These are phyloP conservation scores for Phytophthora idaei DNA, from an alignment of 352 stramenopile species.

Conservation along the genomic window DNA sequence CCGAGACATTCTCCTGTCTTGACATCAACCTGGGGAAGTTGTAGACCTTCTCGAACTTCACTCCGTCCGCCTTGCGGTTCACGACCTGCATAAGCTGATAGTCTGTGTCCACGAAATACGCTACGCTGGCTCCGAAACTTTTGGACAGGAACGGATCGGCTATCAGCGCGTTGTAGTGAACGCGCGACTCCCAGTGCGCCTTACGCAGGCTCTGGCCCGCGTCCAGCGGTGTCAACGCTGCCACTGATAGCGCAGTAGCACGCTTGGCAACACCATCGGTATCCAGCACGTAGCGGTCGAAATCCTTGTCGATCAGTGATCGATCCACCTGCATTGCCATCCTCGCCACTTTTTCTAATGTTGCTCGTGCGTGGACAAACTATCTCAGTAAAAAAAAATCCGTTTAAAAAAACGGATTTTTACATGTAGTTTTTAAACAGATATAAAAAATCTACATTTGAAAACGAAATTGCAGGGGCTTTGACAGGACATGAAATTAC, in stretches of 20 bases:
- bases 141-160: constrained; percentile 62
- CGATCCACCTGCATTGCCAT: constrained; percentile 60
- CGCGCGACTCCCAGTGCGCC: constrained; percentile 74
- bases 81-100: constrained; percentile 73
- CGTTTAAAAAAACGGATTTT: no score
- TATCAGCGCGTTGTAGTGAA: constrained; percentile 68
- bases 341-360: neutral
- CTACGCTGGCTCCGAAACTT: constrained; percentile 40
- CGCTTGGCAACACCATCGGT: constrained; percentile 38
- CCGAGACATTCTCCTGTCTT: constrained; percentile 63
- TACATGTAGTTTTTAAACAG: no score
- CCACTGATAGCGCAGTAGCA: constrained; percentile 32
- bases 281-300: constrained; percentile 78
- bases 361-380: no score
- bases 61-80: constrained; percentile 20
- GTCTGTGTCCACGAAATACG: constrained; percentile 70
- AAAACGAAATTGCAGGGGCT: no score
- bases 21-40: constrained; percentile 42
- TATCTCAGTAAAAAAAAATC: no score
- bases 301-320: constrained; percentile 75
- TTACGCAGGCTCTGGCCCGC: constrained; percentile 59
- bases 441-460: no score
- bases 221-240: constrained; percentile 51
- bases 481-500: no score
- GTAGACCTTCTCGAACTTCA: constrained; percentile 43